Conservation (phyloP, 495 filamentous ascomycete species). For the Entonaema liquescens region DNA sequence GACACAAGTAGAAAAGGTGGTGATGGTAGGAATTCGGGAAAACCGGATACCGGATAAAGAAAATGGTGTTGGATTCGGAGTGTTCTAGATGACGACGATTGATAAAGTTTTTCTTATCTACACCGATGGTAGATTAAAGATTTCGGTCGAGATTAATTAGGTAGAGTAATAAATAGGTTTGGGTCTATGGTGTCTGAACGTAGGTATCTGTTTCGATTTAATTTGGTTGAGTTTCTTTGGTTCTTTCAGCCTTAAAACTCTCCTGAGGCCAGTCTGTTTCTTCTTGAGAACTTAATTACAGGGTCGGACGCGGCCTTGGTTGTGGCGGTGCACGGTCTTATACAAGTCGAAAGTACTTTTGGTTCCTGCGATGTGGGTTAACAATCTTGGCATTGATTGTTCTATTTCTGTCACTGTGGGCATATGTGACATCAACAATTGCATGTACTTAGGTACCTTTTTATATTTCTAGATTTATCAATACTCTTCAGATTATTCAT, state of each 20-base stretch:
- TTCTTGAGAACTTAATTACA: constrained; percentile 29
- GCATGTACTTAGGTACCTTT: neutral
- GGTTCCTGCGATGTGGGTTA: neutral
- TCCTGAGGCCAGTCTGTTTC: constrained; percentile 38
- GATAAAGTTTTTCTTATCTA: constrained; percentile 5
- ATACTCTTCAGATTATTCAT: too few relatives aligned
- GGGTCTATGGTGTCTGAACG: neutral
- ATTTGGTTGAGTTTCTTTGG: neutral
- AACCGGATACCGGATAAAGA: constrained; percentile 36
- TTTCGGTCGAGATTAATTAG: neutral
- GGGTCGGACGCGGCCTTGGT: constrained; percentile 6
- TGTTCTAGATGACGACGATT: constrained; percentile 20
- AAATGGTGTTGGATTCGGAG: neutral
- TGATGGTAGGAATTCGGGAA: constrained; percentile 25
- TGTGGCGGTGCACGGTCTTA: constrained; percentile 26
- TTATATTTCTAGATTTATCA: too few relatives aligned
- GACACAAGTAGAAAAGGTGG: neutral
- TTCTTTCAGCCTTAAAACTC: constrained; percentile 34
- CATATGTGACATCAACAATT: neutral
- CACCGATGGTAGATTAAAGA: constrained; percentile 4
- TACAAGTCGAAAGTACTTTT: neutral
- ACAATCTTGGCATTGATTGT: neutral
- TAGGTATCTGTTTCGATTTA: neutral
- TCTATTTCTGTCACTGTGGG: neutral
- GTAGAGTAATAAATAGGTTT: neutral